Percentiles rank a stretch among this genome's conserved stretches.
These are phyloP conservation scores for Aspergillus wentii DNA, from an alignment of 495 filamentous ascomycete genomes.

Conservation along the genomic window DNA sequence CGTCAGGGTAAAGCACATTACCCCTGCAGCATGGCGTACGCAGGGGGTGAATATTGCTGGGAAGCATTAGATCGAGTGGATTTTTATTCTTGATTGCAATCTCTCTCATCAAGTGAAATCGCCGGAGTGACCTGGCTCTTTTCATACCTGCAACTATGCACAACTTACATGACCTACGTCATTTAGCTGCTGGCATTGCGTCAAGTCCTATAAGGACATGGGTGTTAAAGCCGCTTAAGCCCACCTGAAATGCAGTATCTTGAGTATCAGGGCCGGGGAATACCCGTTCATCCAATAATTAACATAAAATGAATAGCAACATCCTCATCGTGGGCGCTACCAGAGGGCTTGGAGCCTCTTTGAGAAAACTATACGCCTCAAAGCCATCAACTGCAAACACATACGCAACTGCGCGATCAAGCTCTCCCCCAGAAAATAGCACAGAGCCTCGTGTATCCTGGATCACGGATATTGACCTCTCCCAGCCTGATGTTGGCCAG, in stretches of 20 bases:
- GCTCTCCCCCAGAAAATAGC: constrained; percentile 20
- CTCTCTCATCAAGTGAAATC: no score
- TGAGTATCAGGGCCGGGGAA: no score
- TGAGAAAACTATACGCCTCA: constrained; percentile 53
- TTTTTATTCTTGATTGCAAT: no score
- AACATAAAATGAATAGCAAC: constrained; percentile 22
- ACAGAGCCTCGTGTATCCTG: constrained; percentile 35
- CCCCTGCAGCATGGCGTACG: no score
- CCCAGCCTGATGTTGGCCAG: constrained; percentile 51
- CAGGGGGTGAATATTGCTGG: no score
- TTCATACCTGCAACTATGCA: no score
- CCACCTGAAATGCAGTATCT: no score
- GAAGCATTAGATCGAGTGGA: no score
- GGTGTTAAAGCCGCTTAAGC: no score
- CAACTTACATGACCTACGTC: constrained; percentile 13
- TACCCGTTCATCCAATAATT: not conserved
- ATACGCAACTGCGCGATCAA: constrained; percentile 56
- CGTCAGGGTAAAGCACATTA: no score
- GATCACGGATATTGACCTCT: constrained; percentile 51
- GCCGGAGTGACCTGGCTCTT: no score
- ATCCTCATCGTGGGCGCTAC: constrained; percentile 65
- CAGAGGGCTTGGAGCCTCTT: constrained; percentile 58
- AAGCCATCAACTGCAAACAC: constrained; percentile 39
- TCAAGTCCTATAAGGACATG: constrained; percentile 6
- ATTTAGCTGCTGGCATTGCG: constrained; percentile 7